Conservation (phyloP, 495 filamentous ascomycete genomes). For the Terfezia claveryi region DNA sequence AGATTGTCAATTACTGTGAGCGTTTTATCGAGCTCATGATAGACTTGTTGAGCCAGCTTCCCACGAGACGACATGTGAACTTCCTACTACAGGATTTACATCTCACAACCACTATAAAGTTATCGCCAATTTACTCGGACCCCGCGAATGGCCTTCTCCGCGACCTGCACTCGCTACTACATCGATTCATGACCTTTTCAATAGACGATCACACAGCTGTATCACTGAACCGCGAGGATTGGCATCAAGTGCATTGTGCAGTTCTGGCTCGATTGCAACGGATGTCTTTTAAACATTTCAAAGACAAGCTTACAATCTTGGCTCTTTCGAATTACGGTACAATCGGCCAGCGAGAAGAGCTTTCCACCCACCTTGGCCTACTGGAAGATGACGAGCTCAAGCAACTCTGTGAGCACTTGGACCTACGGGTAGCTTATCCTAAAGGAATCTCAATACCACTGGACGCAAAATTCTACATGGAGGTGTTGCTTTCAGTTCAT, state of each 20-base stretch:
- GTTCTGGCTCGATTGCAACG: constrained; percentile 61
- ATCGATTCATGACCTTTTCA: constrained; percentile 69
- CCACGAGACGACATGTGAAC: constrained; percentile 85
- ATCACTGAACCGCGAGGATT: constrained; percentile 45
- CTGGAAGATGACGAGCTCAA: constrained; percentile 53
- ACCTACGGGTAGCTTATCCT: constrained; percentile 60
- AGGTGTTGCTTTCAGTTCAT: constrained; percentile 53
- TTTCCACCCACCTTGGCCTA: constrained; percentile 51
- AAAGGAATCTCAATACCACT: constrained; percentile 36
- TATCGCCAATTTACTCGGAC: constrained; percentile 56
- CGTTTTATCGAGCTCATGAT: constrained; percentile 76
- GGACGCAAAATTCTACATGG: constrained; percentile 47
- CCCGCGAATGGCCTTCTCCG: constrained; percentile 57
- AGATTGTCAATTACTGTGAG: constrained; percentile 69
- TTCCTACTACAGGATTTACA: constrained; percentile 79
- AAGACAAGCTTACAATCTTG: constrained; percentile 71
- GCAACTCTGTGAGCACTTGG: constrained; percentile 46
- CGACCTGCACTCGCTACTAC: constrained; percentile 55
- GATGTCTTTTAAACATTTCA: constrained; percentile 60
- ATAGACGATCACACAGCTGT: constrained; percentile 79
- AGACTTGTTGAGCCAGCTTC: constrained; percentile 80
- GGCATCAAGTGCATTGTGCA: constrained; percentile 58
- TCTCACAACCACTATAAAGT: constrained; percentile 53
- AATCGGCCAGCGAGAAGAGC: constrained; percentile 54
- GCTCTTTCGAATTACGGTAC: constrained; percentile 82